These are phyloP conservation scores for Lachancea kluyveri DNA, from an alignment of 805 yeast species.

Conservation along the genomic window DNA sequence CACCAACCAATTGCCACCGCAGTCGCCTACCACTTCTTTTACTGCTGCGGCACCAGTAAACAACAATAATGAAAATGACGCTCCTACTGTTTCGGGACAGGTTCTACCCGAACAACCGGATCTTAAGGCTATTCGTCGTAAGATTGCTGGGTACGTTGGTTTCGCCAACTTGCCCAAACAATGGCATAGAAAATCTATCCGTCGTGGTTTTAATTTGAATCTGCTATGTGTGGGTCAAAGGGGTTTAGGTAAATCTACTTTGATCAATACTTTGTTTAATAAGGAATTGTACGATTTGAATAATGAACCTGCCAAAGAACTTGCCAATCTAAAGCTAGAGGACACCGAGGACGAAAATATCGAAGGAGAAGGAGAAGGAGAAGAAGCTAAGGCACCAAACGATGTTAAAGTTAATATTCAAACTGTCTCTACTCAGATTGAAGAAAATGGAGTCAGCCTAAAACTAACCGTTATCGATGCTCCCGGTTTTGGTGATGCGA, in stretches of 20 bases:
- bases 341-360: constrained; percentile 7
- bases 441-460: constrained; percentile 89
- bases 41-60: too few relatives aligned
- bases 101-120: constrained; percentile 34
- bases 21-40: too few relatives aligned
- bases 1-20: too few relatives aligned
- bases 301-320: constrained; percentile 8
- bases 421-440: constrained; percentile 64
- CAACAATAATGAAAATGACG: too few relatives aligned
- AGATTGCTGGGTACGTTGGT: constrained; percentile 89
- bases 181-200: constrained; percentile 93
- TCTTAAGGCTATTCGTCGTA: constrained; percentile 65
- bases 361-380: constrained; percentile 10
- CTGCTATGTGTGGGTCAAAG: constrained; percentile 86
- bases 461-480: constrained; percentile 80
- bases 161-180: constrained; percentile 97
- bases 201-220: constrained; percentile 85
- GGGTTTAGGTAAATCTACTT: constrained; percentile 90
- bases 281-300: constrained; percentile 42
- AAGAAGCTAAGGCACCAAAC: too few relatives aligned
- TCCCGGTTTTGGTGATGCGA: constrained; percentile 90
- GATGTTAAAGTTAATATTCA: constrained; percentile 57
- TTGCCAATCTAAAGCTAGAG: constrained; percentile 10
- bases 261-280: constrained; percentile 85
- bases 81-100: too few relatives aligned